A percentile compares a stretch with the other conserved stretches of the same genome.
These are phyloP conservation scores for Podaxis rugospora DNA, from an alignment of 768 basidiomycete species.

Conservation along the genomic window DNA sequence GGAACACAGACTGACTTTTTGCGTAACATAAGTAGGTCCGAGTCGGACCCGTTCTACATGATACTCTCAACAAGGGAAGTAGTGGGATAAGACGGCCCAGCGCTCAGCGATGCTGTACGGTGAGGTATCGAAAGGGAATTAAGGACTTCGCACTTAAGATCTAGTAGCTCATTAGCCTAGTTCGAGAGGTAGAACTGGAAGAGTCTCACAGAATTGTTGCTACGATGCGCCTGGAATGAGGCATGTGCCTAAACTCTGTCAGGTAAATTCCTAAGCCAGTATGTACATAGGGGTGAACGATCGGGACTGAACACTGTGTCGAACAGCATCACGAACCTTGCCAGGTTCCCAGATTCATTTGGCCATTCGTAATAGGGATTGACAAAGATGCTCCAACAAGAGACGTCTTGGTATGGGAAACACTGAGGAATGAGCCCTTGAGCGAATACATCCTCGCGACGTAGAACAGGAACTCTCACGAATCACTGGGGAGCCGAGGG, in stretches of 20 bases:
- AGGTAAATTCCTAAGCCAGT: slow-evolving; percentile 68
- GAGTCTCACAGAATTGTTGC: slow-evolving; percentile 72
- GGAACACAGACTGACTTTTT: too few species aligned
- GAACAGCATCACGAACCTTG: slow-evolving; percentile 53
- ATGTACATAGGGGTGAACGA: background rate
- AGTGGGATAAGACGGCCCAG: too few species aligned
- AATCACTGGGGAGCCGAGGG: slow-evolving; percentile 48
- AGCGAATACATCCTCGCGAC: background rate
- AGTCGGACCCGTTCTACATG: background rate
- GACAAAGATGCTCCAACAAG: slow-evolving; percentile 80
- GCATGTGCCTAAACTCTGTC: slow-evolving; percentile 71
- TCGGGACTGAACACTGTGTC: background rate
- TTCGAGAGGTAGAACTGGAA: background rate
- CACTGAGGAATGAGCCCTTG: slow-evolving; percentile 38
- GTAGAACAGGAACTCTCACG: slow-evolving; percentile 44
- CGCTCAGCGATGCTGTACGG: background rate
- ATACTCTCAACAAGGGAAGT: background rate
- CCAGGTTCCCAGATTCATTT: slow-evolving; percentile 86
- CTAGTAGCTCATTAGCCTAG: background rate
- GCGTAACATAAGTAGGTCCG: too few species aligned
- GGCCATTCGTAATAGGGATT: slow-evolving; percentile 77
- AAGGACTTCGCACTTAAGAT: background rate
- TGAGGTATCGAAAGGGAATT: background rate
- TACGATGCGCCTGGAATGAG: slow-evolving; percentile 67
- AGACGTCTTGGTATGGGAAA: slow-evolving; percentile 88